A percentile compares a stretch with the other conserved stretches of the same genome.
Conservation (phyloP, 2,329 filamentous ascomycete species). For the Mycosphaerella sp. region DNA sequence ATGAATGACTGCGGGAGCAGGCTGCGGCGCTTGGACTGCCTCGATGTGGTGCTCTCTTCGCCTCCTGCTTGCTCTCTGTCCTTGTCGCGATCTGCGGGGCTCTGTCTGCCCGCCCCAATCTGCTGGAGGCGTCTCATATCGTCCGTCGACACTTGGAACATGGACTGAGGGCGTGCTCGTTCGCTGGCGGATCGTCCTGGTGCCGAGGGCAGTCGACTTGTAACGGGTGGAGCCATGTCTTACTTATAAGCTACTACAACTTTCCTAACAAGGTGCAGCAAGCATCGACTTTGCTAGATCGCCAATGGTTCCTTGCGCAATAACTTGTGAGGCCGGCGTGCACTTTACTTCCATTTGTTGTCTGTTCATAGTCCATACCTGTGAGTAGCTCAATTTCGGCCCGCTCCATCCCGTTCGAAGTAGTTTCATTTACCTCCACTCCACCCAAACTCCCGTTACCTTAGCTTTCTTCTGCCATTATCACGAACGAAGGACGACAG, state of each 20-base stretch:
- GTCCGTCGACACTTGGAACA: constrained; percentile 29
- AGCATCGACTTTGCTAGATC: constrained; percentile 2
- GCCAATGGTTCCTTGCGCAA: constrained; percentile 4
- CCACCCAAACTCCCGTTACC: too few species aligned
- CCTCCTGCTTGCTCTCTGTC: constrained; percentile 1
- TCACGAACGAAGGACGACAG: too few species aligned
- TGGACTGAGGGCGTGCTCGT: constrained; percentile 27
- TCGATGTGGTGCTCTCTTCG: constrained; percentile 6
- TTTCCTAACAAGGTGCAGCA: not conserved
- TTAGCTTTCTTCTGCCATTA: too few species aligned
- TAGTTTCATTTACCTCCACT: too few species aligned
- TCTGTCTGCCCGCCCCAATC: constrained; percentile 12
- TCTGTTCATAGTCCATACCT: too few species aligned
- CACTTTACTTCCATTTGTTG: too few species aligned
- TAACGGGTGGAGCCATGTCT: constrained; percentile 7
- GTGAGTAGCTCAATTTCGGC: too few species aligned
- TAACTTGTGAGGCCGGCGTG: not conserved
- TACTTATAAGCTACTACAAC: not conserved
- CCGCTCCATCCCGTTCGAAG: too few species aligned
- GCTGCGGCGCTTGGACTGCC: constrained; percentile 29
- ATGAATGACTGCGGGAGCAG: constrained; percentile 29
- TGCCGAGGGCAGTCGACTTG: constrained; percentile 26
- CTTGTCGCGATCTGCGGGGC: constrained; percentile 1
- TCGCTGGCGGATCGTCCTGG: constrained; percentile 18
- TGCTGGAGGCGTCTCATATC: constrained; percentile 21